phyloP scores from a whole-genome alignment of 1,139 yeast species.

The Meyerozyma smithsonii region DNA sequence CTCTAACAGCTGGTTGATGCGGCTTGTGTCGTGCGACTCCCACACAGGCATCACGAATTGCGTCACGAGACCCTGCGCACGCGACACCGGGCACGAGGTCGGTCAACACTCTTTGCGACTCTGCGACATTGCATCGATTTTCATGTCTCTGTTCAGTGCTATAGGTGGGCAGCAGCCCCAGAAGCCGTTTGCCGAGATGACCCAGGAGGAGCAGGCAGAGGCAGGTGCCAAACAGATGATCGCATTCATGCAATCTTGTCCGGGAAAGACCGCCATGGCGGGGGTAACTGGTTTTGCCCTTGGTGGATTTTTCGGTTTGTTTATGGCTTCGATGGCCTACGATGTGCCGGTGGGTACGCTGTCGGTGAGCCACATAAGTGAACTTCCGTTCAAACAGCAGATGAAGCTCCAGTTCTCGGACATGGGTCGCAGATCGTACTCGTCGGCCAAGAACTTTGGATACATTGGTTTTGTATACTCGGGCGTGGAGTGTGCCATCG shows the following conservation, averaged over 20 bases:
- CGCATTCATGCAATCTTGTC: conserved; percentile 85
- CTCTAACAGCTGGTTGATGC: too few relatives aligned
- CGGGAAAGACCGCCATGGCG: conserved; percentile 87
- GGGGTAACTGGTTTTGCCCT: conserved; percentile 93
- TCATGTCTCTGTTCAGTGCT: neutral
- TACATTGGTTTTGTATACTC: conserved; percentile 90
- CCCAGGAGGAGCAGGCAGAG: conserved; percentile 90
- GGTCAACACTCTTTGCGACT: neutral
- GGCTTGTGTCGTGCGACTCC: too few relatives aligned
- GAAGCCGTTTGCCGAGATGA: conserved; percentile 63
- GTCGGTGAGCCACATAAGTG: conserved; percentile 55
- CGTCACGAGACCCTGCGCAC: too few relatives aligned
- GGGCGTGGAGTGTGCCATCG: conserved; percentile 92
- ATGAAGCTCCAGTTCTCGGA: conserved; percentile 87
- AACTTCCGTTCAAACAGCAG: conserved; percentile 88
- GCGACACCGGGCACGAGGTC: too few relatives aligned
- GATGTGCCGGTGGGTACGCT: conserved; percentile 72
- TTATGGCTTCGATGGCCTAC: conserved; percentile 92
- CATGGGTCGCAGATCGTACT: conserved; percentile 83
- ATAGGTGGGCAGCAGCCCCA: conserved; percentile 6
- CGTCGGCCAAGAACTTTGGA: conserved; percentile 92
- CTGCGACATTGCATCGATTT: neutral
- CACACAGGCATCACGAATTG: too few relatives aligned
- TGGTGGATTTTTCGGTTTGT: conserved; percentile 94
- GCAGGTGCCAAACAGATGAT: conserved; percentile 85